Percentiles rank a stretch among this genome's conserved stretches.
These are phyloP conservation scores for Cercophora newfieldiana DNA, from an alignment of 495 filamentous ascomycete genomes.

Conservation along the genomic window DNA sequence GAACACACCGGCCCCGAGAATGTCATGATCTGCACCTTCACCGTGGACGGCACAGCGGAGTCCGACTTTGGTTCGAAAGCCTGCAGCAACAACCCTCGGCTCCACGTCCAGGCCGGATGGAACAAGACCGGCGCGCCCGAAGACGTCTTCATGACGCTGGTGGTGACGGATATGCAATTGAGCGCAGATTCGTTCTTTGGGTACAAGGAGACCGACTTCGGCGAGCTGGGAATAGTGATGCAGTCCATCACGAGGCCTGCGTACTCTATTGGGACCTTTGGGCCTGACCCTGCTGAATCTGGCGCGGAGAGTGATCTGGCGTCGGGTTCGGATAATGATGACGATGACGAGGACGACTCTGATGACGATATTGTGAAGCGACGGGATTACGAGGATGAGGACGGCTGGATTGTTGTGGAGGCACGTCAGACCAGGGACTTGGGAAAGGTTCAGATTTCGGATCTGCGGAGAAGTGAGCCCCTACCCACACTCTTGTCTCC, in stretches of 20 bases:
- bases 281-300: neutral
- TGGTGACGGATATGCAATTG: conserved; percentile 18
- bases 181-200: conserved; percentile 27
- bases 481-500: neutral
- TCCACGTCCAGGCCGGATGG: conserved; percentile 30
- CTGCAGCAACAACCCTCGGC: conserved; percentile 20
- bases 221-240: neutral
- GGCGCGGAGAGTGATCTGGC: neutral
- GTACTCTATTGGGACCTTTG: conserved; percentile 6
- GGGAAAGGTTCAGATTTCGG: neutral
- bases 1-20: neutral
- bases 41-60: conserved; percentile 18
- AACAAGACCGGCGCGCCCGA: neutral
- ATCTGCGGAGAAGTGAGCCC: neutral
- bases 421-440: too few species aligned
- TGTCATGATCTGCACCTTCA: conserved; percentile 10
- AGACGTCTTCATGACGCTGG: conserved; percentile 28
- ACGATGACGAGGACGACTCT: neutral
- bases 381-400: too few species aligned
- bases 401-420: too few species aligned
- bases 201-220: conserved; percentile 26
- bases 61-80: conserved; percentile 14
- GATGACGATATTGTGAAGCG: neutral
- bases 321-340: neutral
- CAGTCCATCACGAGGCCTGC: conserved; percentile 1